Percentiles rank a stretch among this genome's conserved stretches.
Conservation (phyloP, 2,329 filamentous ascomycete species). For the Aquanectria penicillioides region DNA sequence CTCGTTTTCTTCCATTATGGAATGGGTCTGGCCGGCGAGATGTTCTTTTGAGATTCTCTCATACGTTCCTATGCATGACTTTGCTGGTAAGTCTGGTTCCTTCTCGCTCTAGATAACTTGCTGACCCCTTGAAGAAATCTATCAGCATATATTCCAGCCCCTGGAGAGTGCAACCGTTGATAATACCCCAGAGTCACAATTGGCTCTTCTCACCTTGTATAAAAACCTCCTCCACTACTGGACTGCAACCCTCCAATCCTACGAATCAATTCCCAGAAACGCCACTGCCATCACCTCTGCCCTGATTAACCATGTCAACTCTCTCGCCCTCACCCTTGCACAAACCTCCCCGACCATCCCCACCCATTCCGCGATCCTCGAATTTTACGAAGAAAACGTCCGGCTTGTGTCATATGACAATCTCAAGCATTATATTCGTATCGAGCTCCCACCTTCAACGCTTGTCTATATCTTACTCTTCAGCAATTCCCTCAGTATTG, state of each 20-base stretch:
- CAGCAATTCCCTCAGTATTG: conserved; percentile 66
- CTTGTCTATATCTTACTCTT: conserved; percentile 80
- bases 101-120: neutral
- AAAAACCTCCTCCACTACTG: conserved; percentile 71
- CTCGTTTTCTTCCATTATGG: conserved; percentile 68
- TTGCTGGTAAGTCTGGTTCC: conserved; percentile 58
- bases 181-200: conserved; percentile 61
- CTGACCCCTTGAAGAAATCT: conserved; percentile 57
- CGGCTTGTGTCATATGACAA: conserved; percentile 62
- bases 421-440: conserved; percentile 66
- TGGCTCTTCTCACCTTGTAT: conserved; percentile 73
- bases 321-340: conserved; percentile 67
- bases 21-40: conserved; percentile 66
- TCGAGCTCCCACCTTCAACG: conserved; percentile 73
- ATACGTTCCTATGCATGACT: conserved; percentile 64
- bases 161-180: conserved; percentile 64
- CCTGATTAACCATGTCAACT: conserved; percentile 61
- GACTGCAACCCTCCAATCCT: conserved; percentile 57
- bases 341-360: conserved; percentile 59
- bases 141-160: conserved; percentile 57
- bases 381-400: conserved; percentile 75
- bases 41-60: conserved; percentile 68
- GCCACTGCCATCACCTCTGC: conserved; percentile 52
- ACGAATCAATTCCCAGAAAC: conserved; percentile 47
- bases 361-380: conserved; percentile 67